A percentile compares a stretch with the other conserved stretches of the same genome.
phyloP scores from a whole-genome alignment of 2,329 filamentous ascomycete genomes.

The Fusarium nisikadoi region DNA sequence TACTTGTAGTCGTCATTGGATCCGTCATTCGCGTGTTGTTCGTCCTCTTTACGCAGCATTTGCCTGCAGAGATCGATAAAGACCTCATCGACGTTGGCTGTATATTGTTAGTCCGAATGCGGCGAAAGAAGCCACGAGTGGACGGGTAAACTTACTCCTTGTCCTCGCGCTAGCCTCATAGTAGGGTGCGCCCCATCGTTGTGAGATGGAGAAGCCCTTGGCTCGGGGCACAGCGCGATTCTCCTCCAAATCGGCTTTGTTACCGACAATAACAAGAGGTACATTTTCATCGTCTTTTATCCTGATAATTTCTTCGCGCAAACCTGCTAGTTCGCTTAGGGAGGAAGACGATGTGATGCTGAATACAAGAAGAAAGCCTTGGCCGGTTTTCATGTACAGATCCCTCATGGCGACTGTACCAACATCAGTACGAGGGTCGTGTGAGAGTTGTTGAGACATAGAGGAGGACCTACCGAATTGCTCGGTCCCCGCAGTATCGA shows the following conservation, averaged over 20 bases:
- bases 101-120: conserved; percentile 41
- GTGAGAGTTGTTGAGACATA: conserved; percentile 27
- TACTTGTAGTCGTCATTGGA: conserved; percentile 56
- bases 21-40: conserved; percentile 48
- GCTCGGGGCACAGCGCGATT: conserved; percentile 81
- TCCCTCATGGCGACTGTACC: conserved; percentile 73
- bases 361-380: conserved; percentile 92
- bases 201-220: conserved; percentile 85
- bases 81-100: conserved; percentile 88
- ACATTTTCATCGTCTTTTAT: conserved; percentile 90
- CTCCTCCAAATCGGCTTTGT: conserved; percentile 91
- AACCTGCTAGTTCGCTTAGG: conserved; percentile 81
- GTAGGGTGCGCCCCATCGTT: conserved; percentile 88
- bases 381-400: conserved; percentile 92
- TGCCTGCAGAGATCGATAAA: conserved; percentile 87
- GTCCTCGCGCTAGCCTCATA: conserved; percentile 89
- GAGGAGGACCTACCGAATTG: conserved; percentile 78
- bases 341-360: conserved; percentile 88
- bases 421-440: conserved; percentile 38
- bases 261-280: conserved; percentile 90
- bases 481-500: conserved; percentile 91
- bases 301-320: conserved; percentile 89
- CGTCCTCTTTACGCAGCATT: conserved; percentile 79
- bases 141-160: conserved; percentile 62
- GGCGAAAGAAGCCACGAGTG: conserved; percentile 11